phyloP scores from a whole-genome alignment of 176 grass and related monocot species.

The Alopecurus myosuroides region DNA sequence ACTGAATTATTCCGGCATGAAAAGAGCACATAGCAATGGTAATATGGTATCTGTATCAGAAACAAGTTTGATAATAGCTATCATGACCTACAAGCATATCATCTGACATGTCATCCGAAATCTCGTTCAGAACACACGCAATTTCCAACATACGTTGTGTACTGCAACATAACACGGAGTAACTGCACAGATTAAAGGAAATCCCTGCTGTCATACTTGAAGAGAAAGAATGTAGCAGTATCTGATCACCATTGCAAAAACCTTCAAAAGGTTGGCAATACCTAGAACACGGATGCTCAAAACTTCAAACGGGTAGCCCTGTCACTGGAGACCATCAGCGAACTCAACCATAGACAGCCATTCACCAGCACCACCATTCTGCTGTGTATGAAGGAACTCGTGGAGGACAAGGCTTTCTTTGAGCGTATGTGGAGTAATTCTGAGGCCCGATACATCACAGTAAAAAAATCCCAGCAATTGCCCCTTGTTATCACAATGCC shows the following conservation, averaged over 20 bases:
- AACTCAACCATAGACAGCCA: neutral
- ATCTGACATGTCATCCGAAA: neutral
- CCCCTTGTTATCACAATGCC: neutral
- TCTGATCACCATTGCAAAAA: neutral
- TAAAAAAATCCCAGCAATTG: neutral
- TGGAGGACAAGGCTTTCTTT: neutral
- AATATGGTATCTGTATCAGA: neutral
- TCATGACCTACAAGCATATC: neutral
- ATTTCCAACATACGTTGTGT: neutral
- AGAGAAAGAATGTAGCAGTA: neutral
- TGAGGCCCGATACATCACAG: neutral
- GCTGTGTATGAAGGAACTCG: neutral
- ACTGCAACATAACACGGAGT: neutral
- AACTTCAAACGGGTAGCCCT: neutral
- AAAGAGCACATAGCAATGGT: neutral
- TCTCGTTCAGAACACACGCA: neutral
- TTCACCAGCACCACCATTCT: neutral
- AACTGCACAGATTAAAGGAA: neutral
- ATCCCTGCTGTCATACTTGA: neutral
- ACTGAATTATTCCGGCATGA: neutral
- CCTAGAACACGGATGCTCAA: neutral
- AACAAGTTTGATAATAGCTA: neutral
- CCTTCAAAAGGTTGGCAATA: neutral
- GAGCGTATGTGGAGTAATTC: constrained; percentile 1
- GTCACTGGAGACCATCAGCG: neutral